Conservation (phyloP, 106 monocot genomes). For the Dendrobium catenatum region DNA sequence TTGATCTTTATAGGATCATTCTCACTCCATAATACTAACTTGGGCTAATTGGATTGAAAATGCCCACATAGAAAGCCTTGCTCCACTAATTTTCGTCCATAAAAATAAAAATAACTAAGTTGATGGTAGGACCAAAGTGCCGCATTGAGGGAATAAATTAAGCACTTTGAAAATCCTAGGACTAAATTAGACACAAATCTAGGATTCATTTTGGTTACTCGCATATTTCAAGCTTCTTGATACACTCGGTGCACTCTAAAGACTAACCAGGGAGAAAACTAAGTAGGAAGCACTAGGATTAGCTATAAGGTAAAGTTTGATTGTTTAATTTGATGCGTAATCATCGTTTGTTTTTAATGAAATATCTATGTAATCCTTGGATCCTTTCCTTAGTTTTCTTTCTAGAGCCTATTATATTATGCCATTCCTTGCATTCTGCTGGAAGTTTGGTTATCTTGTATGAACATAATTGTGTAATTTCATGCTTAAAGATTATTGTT, state of each 20-base stretch:
- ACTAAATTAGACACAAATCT: no score
- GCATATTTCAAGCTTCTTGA: not conserved
- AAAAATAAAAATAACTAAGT: no score
- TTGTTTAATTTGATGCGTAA: not conserved
- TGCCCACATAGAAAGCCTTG: no score
- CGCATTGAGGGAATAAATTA: no score
- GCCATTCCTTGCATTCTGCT: not conserved
- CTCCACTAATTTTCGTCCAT: no score
- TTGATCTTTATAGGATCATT: no score
- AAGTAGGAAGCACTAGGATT: not conserved
- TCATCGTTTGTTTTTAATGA: not conserved
- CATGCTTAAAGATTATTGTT: not conserved
- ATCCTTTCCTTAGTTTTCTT: not conserved
- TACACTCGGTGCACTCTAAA: not conserved
- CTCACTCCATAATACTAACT: no score
- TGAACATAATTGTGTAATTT: not conserved
- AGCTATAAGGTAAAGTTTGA: not conserved
- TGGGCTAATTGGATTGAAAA: no score
- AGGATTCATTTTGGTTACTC: no score
- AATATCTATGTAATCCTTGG: not conserved
- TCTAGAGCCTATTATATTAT: not conserved
- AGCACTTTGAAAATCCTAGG: no score
- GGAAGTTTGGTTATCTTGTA: not conserved
- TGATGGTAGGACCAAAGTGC: no score
- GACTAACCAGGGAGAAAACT: not conserved